Base-by-base conservation (phyloP, 352 stramenopile genomes). In the Phytopythium litorale region DNA sequence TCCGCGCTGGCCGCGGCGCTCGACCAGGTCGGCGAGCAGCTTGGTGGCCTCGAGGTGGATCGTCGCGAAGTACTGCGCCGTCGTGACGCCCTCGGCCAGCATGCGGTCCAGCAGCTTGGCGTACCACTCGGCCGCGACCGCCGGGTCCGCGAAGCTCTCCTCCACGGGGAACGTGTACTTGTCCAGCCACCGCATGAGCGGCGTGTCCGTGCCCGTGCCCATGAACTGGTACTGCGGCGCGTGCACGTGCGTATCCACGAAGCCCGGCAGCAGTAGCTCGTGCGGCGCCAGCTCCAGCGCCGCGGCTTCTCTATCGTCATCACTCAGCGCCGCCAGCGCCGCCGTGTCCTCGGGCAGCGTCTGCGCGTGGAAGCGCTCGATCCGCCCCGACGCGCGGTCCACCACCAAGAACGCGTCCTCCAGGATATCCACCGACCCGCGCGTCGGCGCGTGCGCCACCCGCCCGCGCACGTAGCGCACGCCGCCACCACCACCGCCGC, bases 121-220 rank as follows among this genome's bases (percentile, higher is more conserved):
- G 73, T 97, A 98, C 63, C 93, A 87, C 19, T 68, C 9, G 38
- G 38, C 28, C 18, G 90, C 89, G 32, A 84, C 64, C 0, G 30
- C 45, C 15, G 74, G 33, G 62, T 96, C 79, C 8, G 67, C 65
- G 40, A 97, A 95, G 23, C 64, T 74, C 16, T 68, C 56, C 67
- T 98, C 92, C 28, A 86, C 76, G 7, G 90, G 92, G 68, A 98
- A 98, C 23, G 92, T 97, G 74, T 97, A 97, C 43, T 75, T 89
- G 43, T 87, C 75, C 46, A 98, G 76, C 92, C 92, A 98, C 49
- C 89, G 71, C 87, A 98, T 89, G n/a, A 98, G 76, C 28, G 87
- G 86, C 48, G 81, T 72, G 75, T 98, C 88, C 30, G 88, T 96
- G 53, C 80, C 91, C 38, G 90, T 97, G 55, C 92, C 92, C n/a